phyloP scores from a whole-genome alignment of 31 red algal species.

The Porphyra umbilicalis region DNA sequence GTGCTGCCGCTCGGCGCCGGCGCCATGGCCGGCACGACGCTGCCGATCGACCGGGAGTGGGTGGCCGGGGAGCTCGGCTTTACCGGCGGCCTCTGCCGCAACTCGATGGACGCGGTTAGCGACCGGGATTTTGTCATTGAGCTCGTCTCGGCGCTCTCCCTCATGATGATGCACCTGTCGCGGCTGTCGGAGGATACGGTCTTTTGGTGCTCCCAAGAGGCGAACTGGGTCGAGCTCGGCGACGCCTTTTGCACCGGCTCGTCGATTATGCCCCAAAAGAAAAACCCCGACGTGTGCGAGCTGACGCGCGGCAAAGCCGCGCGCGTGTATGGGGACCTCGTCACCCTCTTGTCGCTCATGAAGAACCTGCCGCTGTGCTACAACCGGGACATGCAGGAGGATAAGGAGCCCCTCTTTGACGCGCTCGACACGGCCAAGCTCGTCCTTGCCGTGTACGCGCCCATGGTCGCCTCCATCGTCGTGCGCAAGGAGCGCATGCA shows the following conservation, averaged over 20 bases:
- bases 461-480: constrained; percentile 72
- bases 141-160: constrained; percentile 55
- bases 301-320: constrained; percentile 88
- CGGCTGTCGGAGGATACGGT: constrained; percentile 87
- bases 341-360: constrained; percentile 75
- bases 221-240: constrained; percentile 78
- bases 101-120: constrained; percentile 89
- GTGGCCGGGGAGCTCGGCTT: constrained; percentile 74
- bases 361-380: constrained; percentile 94
- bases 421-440: constrained; percentile 80
- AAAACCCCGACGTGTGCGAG: constrained; percentile 99
- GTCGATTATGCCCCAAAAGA: constrained; percentile 99
- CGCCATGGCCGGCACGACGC: constrained; percentile 84
- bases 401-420: constrained; percentile 95
- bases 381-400: constrained; percentile 99
- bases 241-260: constrained; percentile 93
- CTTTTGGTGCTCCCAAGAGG: constrained; percentile 92
- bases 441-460: constrained; percentile 67
- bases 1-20: constrained; percentile 71
- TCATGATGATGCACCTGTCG: constrained; percentile 94
- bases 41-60: constrained; percentile 78
- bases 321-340: constrained; percentile 85
- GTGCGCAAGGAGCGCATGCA: constrained; percentile 71
- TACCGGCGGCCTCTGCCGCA: constrained; percentile 35
- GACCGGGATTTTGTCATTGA: constrained; percentile 97